Percentiles rank a stretch among this genome's conserved stretches.
Conservation (phyloP, 805 yeast species). For the Nakazawaea ernobii region DNA sequence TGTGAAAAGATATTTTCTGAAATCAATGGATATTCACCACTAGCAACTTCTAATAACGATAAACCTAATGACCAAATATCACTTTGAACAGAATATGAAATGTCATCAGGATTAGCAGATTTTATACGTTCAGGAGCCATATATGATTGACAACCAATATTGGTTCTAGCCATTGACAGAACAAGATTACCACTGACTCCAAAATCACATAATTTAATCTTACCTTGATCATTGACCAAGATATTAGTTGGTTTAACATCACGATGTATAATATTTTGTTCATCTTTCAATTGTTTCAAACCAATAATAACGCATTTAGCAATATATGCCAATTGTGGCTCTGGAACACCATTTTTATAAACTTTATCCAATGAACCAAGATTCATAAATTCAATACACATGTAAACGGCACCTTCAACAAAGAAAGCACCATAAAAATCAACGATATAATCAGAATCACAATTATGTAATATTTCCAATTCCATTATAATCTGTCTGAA, state of each 20-base stretch:
- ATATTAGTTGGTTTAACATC: conserved; percentile 97
- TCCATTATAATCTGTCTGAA: conserved; percentile 95
- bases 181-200: conserved; percentile 95
- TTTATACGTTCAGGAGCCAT: conserved; percentile 98
- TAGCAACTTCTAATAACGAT: conserved; percentile 79
- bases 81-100: conserved; percentile 85
- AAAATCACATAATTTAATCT: conserved; percentile 88
- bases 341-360: conserved; percentile 71
- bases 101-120: conserved; percentile 64
- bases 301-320: conserved; percentile 79
- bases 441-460: conserved; percentile 85
- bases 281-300: conserved; percentile 76
- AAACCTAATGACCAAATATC: conserved; percentile 96
- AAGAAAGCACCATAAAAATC: conserved; percentile 97
- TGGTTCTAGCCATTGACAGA: conserved; percentile 90
- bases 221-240: conserved; percentile 70
- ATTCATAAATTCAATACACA: conserved; percentile 98
- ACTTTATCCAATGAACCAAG: conserved; percentile 90
- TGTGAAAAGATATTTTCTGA: conserved; percentile 93
- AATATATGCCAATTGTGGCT: conserved; percentile 72
- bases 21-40: conserved; percentile 94
- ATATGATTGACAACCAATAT: conserved; percentile 95
- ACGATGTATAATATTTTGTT: conserved; percentile 88
- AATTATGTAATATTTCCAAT: conserved; percentile 85
- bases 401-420: conserved; percentile 95